Percentiles rank a stretch among this genome's conserved stretches.
Evolutionary conservation across 352 stramenopile species (phyloP).

Genomic region (Thraustotheca clavata): DNA sequence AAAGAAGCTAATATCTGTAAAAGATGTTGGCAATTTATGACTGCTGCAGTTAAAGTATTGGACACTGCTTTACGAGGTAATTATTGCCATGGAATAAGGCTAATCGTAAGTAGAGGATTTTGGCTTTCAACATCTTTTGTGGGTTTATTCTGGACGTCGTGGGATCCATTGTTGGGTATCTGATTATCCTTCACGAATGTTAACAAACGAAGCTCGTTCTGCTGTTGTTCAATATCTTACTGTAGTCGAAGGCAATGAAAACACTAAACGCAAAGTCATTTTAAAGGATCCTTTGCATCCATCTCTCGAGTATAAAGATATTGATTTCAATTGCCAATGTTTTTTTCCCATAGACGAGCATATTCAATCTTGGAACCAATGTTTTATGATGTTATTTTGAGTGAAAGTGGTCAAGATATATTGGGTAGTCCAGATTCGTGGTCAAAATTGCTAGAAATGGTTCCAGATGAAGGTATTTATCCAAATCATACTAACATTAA

Average conservation of each 20-base stretch:
- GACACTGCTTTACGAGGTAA: constrained; percentile 65
- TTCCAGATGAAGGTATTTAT: constrained; percentile 70
- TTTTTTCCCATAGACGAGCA: constrained; percentile 51
- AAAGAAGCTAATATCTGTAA: constrained; percentile 83
- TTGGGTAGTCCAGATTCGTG: constrained; percentile 84
- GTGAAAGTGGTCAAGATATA: constrained; percentile 87
- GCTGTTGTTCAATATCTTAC: constrained; percentile 96
- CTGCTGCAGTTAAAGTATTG: constrained; percentile 94
- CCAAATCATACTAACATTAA: not conserved
- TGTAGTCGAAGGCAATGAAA: constrained; percentile 87
- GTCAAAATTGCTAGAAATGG: constrained; percentile 87
- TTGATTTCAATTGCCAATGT: not conserved
- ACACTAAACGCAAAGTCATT: constrained; percentile 85
- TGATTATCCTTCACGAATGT: constrained; percentile 86
- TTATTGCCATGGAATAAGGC: not conserved
- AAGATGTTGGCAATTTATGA: constrained; percentile 98
- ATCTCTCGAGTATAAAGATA: constrained; percentile 64
- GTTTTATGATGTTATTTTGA: constrained; percentile 89
- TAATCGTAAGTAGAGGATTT: constrained; percentile 83
- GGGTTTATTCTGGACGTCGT: constrained; percentile 98
- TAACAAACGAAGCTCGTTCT: constrained; percentile 95
- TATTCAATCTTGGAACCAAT: constrained; percentile 92
- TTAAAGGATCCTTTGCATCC: constrained; percentile 90
- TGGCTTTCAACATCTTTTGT: constrained; percentile 97
- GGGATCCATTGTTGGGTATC: constrained; percentile 99